phyloP scores from a whole-genome alignment of 2,329 filamentous ascomycete genomes.

The Akanthomyces dipterigenus region DNA sequence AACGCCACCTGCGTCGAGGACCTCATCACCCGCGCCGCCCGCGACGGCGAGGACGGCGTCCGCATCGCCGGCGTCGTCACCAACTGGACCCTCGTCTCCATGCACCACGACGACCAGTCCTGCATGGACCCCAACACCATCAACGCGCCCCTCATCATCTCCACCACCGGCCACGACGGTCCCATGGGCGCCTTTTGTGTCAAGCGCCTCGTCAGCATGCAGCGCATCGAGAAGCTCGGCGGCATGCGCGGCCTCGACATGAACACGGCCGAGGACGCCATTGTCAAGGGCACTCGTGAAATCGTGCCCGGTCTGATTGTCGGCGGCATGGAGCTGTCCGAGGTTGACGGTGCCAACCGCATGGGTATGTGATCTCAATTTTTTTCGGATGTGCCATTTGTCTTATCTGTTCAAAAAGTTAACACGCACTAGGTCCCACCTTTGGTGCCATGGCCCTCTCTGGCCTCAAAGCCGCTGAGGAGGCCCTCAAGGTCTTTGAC shows the following conservation, averaged over 20 bases:
- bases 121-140: slow-evolving; percentile 99
- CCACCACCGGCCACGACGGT: slow-evolving; percentile 84
- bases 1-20: slow-evolving; percentile 92
- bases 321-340: slow-evolving; percentile 90
- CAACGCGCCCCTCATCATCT: slow-evolving; percentile 83
- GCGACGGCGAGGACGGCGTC: slow-evolving; percentile 43
- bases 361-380: slow-evolving; percentile 53
- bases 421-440: slow-evolving; percentile 48
- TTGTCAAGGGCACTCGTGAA: slow-evolving; percentile 86
- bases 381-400: neutral
- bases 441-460: slow-evolving; percentile 85
- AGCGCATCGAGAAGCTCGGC: slow-evolving; percentile 72
- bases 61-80: slow-evolving; percentile 85
- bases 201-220: slow-evolving; percentile 87
- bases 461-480: slow-evolving; percentile 87
- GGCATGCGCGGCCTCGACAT: slow-evolving; percentile 94
- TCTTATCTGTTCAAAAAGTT: slow-evolving; percentile 35
- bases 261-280: slow-evolving; percentile 85
- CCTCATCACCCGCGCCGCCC: slow-evolving; percentile 69
- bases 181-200: slow-evolving; percentile 88
- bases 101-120: slow-evolving; percentile 82
- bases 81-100: slow-evolving; percentile 89
- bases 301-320: slow-evolving; percentile 82
- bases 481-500: slow-evolving; percentile 72
- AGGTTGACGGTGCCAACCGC: slow-evolving; percentile 84